Percentiles rank a stretch among this genome's conserved stretches.
These are phyloP conservation scores for Brassica juncea DNA, from an alignment of 345 rosid genomes.

Conservation along the genomic window DNA sequence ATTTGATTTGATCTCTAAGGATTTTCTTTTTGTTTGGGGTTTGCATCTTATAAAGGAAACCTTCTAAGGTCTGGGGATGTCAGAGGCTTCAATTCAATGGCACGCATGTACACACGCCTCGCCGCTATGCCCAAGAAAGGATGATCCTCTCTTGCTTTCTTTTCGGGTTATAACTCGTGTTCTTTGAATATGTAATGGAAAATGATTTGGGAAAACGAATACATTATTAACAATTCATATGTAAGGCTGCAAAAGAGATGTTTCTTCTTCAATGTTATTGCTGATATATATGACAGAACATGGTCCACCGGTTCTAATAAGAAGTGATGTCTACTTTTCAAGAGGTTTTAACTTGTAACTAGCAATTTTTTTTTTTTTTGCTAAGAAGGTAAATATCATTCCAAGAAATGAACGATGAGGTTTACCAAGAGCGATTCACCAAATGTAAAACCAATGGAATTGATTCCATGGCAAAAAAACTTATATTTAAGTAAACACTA, in stretches of 20 bases:
- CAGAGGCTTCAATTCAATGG: slow-evolving; percentile 97
- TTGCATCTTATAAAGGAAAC: slow-evolving; percentile 54
- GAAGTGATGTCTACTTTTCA: slow-evolving; percentile 27
- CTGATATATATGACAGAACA: background rate
- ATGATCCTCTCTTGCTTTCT: slow-evolving; percentile 37
- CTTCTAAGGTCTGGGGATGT: slow-evolving; percentile 89
- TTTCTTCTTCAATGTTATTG: background rate
- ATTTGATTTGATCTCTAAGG: background rate
- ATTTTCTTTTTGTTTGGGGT: background rate
- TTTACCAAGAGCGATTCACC: too few species aligned
- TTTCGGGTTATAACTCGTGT: background rate
- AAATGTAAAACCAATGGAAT: too few species aligned
- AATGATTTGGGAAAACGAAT: slow-evolving; percentile 10
- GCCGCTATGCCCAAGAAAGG: slow-evolving; percentile 97
- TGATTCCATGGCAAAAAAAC: too few species aligned
- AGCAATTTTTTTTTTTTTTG: background rate
- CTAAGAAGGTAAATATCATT: too few species aligned
- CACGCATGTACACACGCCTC: slow-evolving; percentile 73
- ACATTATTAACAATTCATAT: slow-evolving; percentile 5
- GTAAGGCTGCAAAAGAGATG: slow-evolving; percentile 21
- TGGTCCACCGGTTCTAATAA: background rate
- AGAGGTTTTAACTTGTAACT: slow-evolving; percentile 36
- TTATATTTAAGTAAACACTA: background rate
- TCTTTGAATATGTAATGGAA: background rate
- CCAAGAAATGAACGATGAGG: too few species aligned